phyloP scores from a whole-genome alignment of 352 stramenopile species.

The Globisporangium nodosum region DNA sequence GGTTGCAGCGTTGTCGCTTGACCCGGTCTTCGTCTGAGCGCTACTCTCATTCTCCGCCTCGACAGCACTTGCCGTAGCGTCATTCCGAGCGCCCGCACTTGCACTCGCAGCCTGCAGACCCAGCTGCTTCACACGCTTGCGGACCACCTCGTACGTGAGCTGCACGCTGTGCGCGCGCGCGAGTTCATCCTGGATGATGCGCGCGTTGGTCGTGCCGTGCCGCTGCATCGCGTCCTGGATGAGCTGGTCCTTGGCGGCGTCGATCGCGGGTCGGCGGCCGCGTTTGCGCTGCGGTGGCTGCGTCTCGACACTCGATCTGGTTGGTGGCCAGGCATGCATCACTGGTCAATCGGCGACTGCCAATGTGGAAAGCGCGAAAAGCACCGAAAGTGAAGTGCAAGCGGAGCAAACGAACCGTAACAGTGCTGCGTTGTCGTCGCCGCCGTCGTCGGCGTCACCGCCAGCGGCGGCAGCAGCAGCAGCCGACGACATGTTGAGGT shows the following conservation, averaged over 20 bases:
- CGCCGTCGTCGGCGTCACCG: too few species aligned
- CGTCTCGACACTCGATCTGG: not conserved
- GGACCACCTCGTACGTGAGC: conserved; percentile 25
- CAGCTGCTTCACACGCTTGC: conserved; percentile 18
- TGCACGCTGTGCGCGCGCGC: conserved; percentile 13
- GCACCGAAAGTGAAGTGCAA: too few species aligned
- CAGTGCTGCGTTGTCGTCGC: too few species aligned
- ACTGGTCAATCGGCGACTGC: not conserved
- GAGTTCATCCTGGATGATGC: conserved; percentile 22
- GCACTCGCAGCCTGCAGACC: not conserved
- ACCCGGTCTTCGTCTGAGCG: not conserved
- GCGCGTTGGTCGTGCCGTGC: conserved; percentile 15
- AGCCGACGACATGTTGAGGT: too few species aligned
- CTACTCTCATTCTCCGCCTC: not conserved
- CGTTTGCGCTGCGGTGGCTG: conserved; percentile 7
- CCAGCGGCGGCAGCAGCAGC: too few species aligned
- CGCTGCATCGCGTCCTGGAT: conserved; percentile 15
- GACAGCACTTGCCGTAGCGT: not conserved
- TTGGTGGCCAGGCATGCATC: not conserved
- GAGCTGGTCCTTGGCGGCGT: conserved; percentile 10
- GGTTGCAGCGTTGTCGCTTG: not conserved
- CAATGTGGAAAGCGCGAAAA: too few species aligned
- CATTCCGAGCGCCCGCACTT: not conserved
- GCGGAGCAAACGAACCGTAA: too few species aligned
- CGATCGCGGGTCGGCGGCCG: conserved; percentile 5